Evolutionary conservation across 345 rosid species (phyloP), one percentile per base, ranked within the genome.

Genomic region (Arabidopsis thaliana): DNA sequence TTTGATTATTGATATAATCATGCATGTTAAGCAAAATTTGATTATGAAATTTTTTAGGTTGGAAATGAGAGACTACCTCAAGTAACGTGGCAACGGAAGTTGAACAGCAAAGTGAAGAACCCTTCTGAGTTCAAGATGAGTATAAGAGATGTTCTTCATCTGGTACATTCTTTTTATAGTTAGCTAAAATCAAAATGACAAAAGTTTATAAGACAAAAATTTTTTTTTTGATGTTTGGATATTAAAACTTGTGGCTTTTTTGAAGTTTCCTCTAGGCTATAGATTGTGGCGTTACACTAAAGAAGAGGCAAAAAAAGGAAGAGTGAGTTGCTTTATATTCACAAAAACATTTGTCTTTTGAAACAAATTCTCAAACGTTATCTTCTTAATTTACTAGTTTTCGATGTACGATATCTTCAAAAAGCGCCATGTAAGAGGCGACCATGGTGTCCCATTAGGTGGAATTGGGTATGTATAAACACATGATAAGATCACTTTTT

Each of bases 281-380:
- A 46, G 51, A 46, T 46, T 46, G 51, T 46, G 51, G 51, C 51
- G 51, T 46, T n/a, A 46, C 51, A 46, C 51, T 46, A 46, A 46
- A 46, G 51, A 46, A 46, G 23, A 46, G 7, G 51, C 51, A n/a
- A 22, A 5, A n/a, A 46, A 46, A 46, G 51, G 51, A 46, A 46
- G 22, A 6, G 51, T 46, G 9, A 46, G 51, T 46, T 46, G 22
- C 1, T 45, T 44, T 46, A 8, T 46, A 46, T 16, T 46, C 51
- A n/a, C 51, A 46, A 46, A 2, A 5, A 44, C 6, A 46, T 46
- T 46, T 3, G 7, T 46, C 51, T 45, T 45, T 45, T 5, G 7
- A 0, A 45, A 20, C 49, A 45, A 6, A 45, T 6, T 45, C 49
- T 16, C 20, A 16, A 16, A 16, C 20, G 20, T 16, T 16, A 16